These are phyloP conservation scores for Chamaenerion angustifolium DNA, from an alignment of 345 rosid genomes.

Conservation along the genomic window DNA sequence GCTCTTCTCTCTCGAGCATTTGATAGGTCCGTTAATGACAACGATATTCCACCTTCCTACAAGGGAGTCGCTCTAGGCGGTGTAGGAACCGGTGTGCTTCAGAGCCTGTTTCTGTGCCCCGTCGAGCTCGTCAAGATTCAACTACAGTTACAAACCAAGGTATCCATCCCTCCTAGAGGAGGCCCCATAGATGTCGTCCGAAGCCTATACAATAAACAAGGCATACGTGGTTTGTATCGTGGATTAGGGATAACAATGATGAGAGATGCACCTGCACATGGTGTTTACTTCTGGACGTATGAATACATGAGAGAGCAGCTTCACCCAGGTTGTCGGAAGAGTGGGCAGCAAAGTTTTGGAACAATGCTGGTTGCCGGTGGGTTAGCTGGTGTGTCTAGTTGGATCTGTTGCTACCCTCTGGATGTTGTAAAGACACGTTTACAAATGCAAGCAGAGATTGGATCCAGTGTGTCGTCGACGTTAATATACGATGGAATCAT, in stretches of 20 bases:
- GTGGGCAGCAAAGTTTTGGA: constrained; percentile 40
- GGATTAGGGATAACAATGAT: constrained; percentile 62
- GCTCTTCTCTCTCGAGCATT: constrained; percentile 70
- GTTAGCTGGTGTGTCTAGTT: constrained; percentile 83
- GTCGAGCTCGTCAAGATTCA: constrained; percentile 73
- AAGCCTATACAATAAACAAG: constrained; percentile 43
- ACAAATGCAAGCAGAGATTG: too few relatives aligned
- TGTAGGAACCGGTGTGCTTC: constrained; percentile 68
- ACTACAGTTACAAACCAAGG: constrained; percentile 34
- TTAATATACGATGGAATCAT: too few relatives aligned
- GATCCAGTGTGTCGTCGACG: too few relatives aligned
- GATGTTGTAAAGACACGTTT: constrained; percentile 85
- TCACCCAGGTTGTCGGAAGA: constrained; percentile 85
- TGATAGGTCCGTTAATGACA: constrained; percentile 32
- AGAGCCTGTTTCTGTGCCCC: constrained; percentile 64
- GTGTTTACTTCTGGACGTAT: constrained; percentile 83
- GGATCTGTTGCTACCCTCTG: constrained; percentile 75
- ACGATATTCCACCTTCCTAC: constrained; percentile 75
- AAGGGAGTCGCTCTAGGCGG: constrained; percentile 78
- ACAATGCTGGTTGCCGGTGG: constrained; percentile 86
- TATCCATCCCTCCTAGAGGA: neutral
- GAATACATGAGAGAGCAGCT: constrained; percentile 65
- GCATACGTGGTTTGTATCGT: constrained; percentile 50
- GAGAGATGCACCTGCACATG: constrained; percentile 80
- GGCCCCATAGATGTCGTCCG: constrained; percentile 57